Percentiles rank a stretch among this genome's conserved stretches.
These are phyloP conservation scores for Cladophialophora carrionii DNA, from an alignment of 2,329 filamentous ascomycete genomes.

Conservation along the genomic window DNA sequence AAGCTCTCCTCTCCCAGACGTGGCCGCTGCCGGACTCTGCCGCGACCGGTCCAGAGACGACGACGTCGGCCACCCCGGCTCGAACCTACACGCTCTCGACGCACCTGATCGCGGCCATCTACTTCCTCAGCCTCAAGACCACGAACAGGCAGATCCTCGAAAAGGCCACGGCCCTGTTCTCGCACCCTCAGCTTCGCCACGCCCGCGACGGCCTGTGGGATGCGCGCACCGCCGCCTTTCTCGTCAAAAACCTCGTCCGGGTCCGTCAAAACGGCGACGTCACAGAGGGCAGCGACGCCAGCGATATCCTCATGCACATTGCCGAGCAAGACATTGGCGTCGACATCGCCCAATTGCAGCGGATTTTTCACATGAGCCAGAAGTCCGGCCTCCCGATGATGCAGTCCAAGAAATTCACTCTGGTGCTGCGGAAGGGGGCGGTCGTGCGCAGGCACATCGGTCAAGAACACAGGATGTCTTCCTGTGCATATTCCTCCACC, in stretches of 20 bases:
- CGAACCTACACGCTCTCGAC: constrained; percentile 38
- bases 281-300: constrained; percentile 26
- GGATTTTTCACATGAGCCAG: constrained; percentile 4
- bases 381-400: constrained; percentile 12
- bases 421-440: background rate
- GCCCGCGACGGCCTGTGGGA: constrained; percentile 39
- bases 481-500: background rate
- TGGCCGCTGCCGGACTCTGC: background rate
- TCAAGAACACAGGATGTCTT: background rate
- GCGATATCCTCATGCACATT: constrained; percentile 10
- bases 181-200: constrained; percentile 26
- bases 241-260: constrained; percentile 27
- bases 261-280: constrained; percentile 14
- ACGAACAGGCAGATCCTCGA: constrained; percentile 22
- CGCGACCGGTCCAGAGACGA: background rate
- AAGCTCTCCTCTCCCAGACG: background rate
- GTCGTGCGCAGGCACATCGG: background rate
- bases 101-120: constrained; percentile 38
- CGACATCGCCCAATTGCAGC: constrained; percentile 3
- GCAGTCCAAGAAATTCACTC: constrained; percentile 16
- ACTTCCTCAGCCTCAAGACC: constrained; percentile 39
- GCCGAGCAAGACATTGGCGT: background rate
- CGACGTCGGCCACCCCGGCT: background rate
- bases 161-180: constrained; percentile 32
- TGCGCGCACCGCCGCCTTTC: constrained; percentile 27